Conservation (phyloP, 768 basidiomycete species). For the Phaeotremella skinneri region DNA sequence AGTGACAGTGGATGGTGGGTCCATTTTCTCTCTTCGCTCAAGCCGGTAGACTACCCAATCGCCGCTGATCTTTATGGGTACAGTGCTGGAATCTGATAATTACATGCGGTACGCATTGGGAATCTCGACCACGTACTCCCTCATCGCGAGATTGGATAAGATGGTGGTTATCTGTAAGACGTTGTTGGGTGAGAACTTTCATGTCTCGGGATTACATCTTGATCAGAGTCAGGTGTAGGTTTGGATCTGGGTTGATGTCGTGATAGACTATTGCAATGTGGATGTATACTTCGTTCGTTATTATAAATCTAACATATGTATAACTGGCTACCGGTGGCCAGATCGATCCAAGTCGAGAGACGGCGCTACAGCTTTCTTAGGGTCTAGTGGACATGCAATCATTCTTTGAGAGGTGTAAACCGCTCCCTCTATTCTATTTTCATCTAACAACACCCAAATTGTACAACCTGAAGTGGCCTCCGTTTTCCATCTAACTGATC, state of each 20-base stretch:
- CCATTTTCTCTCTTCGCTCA: neutral
- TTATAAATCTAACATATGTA: no score
- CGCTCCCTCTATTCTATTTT: no score
- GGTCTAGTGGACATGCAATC: neutral
- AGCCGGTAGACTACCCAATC: no score
- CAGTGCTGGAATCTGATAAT: slow-evolving; percentile 69
- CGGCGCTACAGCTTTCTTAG: neutral
- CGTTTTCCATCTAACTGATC: no score
- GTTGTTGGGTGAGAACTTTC: slow-evolving; percentile 55
- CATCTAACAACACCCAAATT: no score
- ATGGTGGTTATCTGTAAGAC: slow-evolving; percentile 81
- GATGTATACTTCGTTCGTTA: no score
- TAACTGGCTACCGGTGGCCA: neutral
- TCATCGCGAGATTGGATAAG: slow-evolving; percentile 71
- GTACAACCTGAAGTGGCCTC: no score
- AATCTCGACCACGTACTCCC: slow-evolving; percentile 37
- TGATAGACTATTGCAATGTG: no score
- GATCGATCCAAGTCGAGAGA: neutral
- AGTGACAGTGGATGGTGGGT: slow-evolving; percentile 61
- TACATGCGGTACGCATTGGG: slow-evolving; percentile 63
- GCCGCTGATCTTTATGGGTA: slow-evolving; percentile 12
- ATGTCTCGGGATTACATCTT: slow-evolving; percentile 29
- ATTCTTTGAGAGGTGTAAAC: no score
- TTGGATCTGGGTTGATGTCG: neutral
- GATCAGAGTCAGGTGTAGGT: slow-evolving; percentile 14